Conservation (phyloP, 2,329 filamentous ascomycete genomes). For the Coniella lustricola region DNA sequence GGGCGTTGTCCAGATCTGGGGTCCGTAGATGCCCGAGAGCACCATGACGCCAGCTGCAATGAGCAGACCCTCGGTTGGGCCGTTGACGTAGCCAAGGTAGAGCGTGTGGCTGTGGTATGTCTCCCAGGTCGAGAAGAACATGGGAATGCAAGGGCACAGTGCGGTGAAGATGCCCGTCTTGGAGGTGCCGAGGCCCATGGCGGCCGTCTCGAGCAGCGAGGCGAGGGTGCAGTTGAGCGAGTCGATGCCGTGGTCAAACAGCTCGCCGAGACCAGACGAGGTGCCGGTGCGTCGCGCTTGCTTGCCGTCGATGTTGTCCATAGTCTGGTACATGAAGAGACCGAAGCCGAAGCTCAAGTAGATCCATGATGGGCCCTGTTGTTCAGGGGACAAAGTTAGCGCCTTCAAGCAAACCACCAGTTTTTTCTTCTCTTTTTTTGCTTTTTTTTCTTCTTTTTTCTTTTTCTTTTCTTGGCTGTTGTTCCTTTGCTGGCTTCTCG, state of each 20-base stretch:
- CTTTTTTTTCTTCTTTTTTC: too few relatives aligned
- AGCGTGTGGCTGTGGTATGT: slow-evolving; percentile 98
- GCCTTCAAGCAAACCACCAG: too few relatives aligned
- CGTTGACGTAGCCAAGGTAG: slow-evolving; percentile 94
- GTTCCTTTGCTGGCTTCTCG: too few relatives aligned
- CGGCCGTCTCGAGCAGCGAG: slow-evolving; percentile 82
- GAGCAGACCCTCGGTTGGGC: slow-evolving; percentile 89
- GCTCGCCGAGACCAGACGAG: slow-evolving; percentile 87
- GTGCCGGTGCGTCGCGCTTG: slow-evolving; percentile 92
- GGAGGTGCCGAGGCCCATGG: slow-evolving; percentile 83
- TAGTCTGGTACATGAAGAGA: slow-evolving; percentile 97
- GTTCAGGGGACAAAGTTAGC: neutral
- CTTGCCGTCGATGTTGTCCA: slow-evolving; percentile 99
- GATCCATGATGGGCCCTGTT: slow-evolving; percentile 76
- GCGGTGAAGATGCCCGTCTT: slow-evolving; percentile 86
- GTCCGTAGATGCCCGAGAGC: slow-evolving; percentile 79
- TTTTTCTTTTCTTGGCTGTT: too few relatives aligned
- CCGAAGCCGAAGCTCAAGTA: slow-evolving; percentile 95
- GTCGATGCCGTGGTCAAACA: slow-evolving; percentile 98
- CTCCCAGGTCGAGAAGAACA: slow-evolving; percentile 99
- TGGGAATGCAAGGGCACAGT: slow-evolving; percentile 82
- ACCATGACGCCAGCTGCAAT: slow-evolving; percentile 84
- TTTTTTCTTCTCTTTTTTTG: neutral
- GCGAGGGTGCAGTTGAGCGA: slow-evolving; percentile 94
- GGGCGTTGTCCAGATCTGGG: slow-evolving; percentile 75